phyloP scores from a whole-genome alignment of 805 yeast genomes.

The Lachancea sp. region DNA sequence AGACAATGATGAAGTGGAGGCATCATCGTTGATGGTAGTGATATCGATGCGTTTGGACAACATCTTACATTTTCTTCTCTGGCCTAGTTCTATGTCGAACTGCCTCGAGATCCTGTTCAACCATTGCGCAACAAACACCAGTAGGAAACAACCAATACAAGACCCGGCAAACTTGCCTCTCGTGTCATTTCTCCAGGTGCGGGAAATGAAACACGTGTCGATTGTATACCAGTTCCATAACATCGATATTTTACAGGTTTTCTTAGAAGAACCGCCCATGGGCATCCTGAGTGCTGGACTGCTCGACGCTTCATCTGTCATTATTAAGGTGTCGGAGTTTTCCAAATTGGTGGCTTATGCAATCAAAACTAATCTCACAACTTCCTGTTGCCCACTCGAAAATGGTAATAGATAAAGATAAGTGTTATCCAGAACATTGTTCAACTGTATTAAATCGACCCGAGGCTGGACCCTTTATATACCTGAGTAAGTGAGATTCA shows the following conservation, averaged over 20 bases:
- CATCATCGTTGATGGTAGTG: slow-evolving; percentile 8
- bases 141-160: slow-evolving; percentile 58
- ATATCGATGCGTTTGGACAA: slow-evolving; percentile 6
- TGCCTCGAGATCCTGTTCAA: slow-evolving; percentile 50
- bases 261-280: slow-evolving; percentile 11
- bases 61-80: slow-evolving; percentile 19
- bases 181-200: slow-evolving; percentile 55
- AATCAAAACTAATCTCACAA: too few species aligned
- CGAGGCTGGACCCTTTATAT: background rate
- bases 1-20: slow-evolving; percentile 10
- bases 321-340: too few species aligned
- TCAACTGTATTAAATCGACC: too few species aligned
- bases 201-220: slow-evolving; percentile 58
- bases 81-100: slow-evolving; percentile 38
- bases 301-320: background rate
- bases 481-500: background rate
- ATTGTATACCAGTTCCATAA: slow-evolving; percentile 71
- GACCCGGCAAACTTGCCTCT: slow-evolving; percentile 66
- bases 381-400: too few species aligned
- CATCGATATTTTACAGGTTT: slow-evolving; percentile 37
- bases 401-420: too few species aligned
- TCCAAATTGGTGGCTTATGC: too few species aligned
- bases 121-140: slow-evolving; percentile 54
- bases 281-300: slow-evolving; percentile 6
- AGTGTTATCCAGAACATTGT: too few species aligned